A percentile compares a stretch with the other conserved stretches of the same genome.
These are phyloP conservation scores for Vigna reflexopilosa DNA, from an alignment of 306 rosid genomes.

Conservation along the genomic window DNA sequence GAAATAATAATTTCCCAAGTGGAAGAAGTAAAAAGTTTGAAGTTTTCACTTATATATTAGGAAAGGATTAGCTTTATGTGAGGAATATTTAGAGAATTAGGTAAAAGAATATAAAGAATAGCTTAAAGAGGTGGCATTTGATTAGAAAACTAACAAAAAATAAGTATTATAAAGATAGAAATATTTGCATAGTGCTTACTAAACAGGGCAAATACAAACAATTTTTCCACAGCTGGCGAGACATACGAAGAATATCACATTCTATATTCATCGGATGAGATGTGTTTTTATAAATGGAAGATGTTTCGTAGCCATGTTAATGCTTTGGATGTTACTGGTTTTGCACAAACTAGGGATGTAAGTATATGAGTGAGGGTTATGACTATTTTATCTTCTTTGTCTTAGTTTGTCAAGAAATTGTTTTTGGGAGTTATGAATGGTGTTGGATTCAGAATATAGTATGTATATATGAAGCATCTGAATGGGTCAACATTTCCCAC, in stretches of 20 bases:
- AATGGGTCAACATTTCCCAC: background rate
- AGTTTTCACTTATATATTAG: too few species aligned
- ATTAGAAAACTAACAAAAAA: too few species aligned
- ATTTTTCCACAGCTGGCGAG: background rate
- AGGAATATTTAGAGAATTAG: too few species aligned
- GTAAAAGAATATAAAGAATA: too few species aligned
- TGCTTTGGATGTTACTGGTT: background rate
- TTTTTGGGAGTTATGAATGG: background rate
- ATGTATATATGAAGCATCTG: too few species aligned
- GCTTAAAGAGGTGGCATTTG: too few species aligned
- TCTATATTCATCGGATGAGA: background rate
- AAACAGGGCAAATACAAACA: background rate
- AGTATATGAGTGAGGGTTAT: constrained; percentile 4
- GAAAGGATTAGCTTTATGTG: too few species aligned
- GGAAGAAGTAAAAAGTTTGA: too few species aligned
- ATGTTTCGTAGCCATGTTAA: background rate
- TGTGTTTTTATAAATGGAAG: background rate
- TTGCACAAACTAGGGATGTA: background rate
- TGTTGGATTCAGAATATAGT: background rate
- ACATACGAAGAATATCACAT: too few species aligned
- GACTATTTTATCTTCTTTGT: background rate
- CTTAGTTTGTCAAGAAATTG: background rate
- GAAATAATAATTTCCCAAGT: too few species aligned
- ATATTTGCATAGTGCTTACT: background rate
- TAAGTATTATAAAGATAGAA: too few species aligned